phyloP scores from a whole-genome alignment of 768 basidiomycete species.

The Glaciozyma antarctica region DNA sequence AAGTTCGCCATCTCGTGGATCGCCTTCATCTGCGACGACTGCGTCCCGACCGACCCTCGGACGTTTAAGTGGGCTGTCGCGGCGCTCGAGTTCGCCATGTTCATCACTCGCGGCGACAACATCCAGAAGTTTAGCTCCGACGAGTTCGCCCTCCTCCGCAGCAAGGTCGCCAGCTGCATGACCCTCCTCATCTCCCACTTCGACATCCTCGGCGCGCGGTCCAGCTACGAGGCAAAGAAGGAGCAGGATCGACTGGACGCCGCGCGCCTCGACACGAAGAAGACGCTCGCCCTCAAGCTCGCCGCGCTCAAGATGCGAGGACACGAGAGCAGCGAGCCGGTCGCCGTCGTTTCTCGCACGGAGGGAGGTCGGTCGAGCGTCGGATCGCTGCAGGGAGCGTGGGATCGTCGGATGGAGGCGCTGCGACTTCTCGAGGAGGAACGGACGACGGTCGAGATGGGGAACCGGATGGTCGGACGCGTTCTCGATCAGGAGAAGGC shows the following conservation, averaged over 20 bases:
- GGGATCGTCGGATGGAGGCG: constrained; percentile 48
- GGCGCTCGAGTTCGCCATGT: constrained; percentile 82
- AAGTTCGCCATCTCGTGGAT: constrained; percentile 95
- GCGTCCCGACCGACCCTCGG: constrained; percentile 85
- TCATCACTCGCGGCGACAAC: constrained; percentile 74
- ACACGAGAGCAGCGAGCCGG: constrained; percentile 28
- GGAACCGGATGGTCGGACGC: constrained; percentile 72
- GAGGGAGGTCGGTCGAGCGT: neutral
- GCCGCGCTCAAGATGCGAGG: constrained; percentile 17
- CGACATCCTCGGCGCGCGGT: constrained; percentile 91
- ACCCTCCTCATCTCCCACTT: constrained; percentile 94
- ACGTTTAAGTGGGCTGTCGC: constrained; percentile 98
- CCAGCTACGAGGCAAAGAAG: constrained; percentile 72
- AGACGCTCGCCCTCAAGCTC: constrained; percentile 29
- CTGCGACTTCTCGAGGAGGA: constrained; percentile 57
- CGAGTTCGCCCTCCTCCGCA: constrained; percentile 81
- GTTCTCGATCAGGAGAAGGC: constrained; percentile 87
- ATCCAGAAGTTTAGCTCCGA: constrained; percentile 78
- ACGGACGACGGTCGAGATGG: constrained; percentile 53
- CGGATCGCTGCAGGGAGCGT: constrained; percentile 21
- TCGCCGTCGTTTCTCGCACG: constrained; percentile 1
- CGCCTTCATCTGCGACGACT: constrained; percentile 95
- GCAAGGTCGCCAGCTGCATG: constrained; percentile 92
- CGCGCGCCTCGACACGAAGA: constrained; percentile 33
- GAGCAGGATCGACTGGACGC: constrained; percentile 80